A percentile compares a stretch with the other conserved stretches of the same genome.
phyloP scores from a whole-genome alignment of 495 filamentous ascomycete genomes.

The Lophiotrema nucula region DNA sequence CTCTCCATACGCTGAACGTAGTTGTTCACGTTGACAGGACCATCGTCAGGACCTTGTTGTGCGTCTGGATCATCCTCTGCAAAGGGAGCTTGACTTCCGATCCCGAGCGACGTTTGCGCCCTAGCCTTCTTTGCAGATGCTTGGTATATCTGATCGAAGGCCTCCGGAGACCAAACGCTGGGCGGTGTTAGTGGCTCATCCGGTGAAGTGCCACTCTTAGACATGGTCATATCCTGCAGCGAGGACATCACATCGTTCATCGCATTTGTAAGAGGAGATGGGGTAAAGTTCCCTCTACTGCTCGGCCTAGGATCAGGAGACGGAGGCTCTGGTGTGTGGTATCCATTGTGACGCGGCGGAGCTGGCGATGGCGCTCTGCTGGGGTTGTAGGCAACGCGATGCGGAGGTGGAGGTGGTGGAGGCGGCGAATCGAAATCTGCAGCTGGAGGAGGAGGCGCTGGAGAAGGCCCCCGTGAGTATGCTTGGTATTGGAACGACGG shows the following conservation, averaged over 20 bases:
- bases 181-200: conserved; percentile 51
- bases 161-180: conserved; percentile 89
- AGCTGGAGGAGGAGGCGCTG: conserved; percentile 38
- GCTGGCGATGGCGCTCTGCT: conserved; percentile 38
- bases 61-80: conserved; percentile 31
- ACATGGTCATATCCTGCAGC: conserved; percentile 79
- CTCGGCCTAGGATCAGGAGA: conserved; percentile 45
- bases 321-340: conserved; percentile 60
- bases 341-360: conserved; percentile 38
- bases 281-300: conserved; percentile 67
- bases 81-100: conserved; percentile 47
- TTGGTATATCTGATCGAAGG: conserved; percentile 64
- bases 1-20: conserved; percentile 89
- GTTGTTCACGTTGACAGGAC: conserved; percentile 70
- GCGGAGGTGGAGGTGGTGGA: conserved; percentile 45
- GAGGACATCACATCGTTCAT: conserved; percentile 99
- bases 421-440: conserved; percentile 36
- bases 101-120: conserved; percentile 71
- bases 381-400: conserved; percentile 42
- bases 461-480: conserved; percentile 39
- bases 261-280: conserved; percentile 85
- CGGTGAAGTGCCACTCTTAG: conserved; percentile 49
- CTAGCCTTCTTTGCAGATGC: conserved; percentile 46
- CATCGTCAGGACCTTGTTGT: conserved; percentile 47
- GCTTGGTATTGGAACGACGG: conserved; percentile 17